Conservation (phyloP, 2,329 filamentous ascomycete genomes). For the Niveomyces coronatus region DNA sequence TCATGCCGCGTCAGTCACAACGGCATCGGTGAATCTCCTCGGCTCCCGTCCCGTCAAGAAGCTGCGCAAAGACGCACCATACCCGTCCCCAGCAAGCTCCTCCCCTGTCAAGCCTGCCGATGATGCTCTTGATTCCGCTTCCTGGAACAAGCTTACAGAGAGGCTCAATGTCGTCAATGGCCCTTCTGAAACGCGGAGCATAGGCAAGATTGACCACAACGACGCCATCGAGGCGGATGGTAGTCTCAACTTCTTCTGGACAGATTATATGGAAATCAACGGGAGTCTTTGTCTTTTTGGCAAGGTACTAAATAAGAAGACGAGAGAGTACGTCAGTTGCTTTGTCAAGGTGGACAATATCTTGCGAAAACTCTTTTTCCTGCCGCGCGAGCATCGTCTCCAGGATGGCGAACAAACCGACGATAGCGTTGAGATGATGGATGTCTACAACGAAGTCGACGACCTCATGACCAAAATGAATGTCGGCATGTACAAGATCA, state of each 20-base stretch:
- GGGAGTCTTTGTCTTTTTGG: constrained; percentile 90
- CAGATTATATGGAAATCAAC: constrained; percentile 87
- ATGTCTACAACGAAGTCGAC: constrained; percentile 87
- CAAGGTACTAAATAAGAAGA: constrained; percentile 86
- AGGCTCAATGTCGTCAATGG: constrained; percentile 79
- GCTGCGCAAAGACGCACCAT: constrained; percentile 53
- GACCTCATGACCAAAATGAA: constrained; percentile 77
- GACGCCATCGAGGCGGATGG: constrained; percentile 92
- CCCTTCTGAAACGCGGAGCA: constrained; percentile 50
- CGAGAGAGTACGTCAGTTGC: constrained; percentile 70
- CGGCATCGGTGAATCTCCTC: constrained; percentile 71
- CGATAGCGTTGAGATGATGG: constrained; percentile 73
- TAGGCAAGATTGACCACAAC: constrained; percentile 73
- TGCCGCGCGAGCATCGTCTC: constrained; percentile 59
- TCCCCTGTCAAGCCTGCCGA: constrained; percentile 57
- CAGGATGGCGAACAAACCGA: constrained; percentile 55
- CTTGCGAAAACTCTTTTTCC: constrained; percentile 81
- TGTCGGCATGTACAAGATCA: constrained; percentile 88
- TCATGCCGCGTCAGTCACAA: constrained; percentile 58
- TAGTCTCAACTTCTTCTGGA: constrained; percentile 91
- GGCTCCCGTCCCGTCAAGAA: constrained; percentile 66
- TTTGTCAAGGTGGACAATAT: constrained; percentile 97
- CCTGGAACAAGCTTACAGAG: constrained; percentile 80
- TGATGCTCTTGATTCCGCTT: constrained; percentile 61
- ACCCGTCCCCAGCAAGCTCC: constrained; percentile 64